phyloP scores from a whole-genome alignment of 257 asterid genomes.

The Parsonsia alboflavescens region DNA sequence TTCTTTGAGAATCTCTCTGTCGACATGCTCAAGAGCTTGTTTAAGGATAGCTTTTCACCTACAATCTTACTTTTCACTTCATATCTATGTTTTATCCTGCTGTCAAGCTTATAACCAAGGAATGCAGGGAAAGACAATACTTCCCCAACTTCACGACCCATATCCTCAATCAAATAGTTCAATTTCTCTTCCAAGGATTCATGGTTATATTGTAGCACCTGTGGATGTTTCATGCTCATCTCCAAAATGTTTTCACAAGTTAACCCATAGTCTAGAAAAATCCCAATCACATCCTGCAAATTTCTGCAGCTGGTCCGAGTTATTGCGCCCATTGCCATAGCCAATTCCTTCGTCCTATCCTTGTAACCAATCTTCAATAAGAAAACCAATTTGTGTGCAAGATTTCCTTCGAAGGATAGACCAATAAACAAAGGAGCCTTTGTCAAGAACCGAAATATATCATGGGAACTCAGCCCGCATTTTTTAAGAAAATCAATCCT shows the following conservation, averaged over 20 bases:
- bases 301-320: constrained; percentile 88
- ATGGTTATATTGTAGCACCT: constrained; percentile 72
- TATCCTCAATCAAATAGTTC: constrained; percentile 71
- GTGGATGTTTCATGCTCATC: constrained; percentile 88
- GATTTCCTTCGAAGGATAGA: constrained; percentile 66
- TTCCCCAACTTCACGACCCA: constrained; percentile 88
- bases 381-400: constrained; percentile 57
- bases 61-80: constrained; percentile 52
- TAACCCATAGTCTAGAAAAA: constrained; percentile 65
- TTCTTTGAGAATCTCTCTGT: constrained; percentile 56
- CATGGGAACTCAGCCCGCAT: constrained; percentile 66
- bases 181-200: constrained; percentile 76
- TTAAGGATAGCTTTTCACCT: constrained; percentile 79
- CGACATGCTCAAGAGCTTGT: constrained; percentile 75
- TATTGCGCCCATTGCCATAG: constrained; percentile 88
- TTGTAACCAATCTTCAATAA: constrained; percentile 70
- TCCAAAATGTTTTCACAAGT: constrained; percentile 65
- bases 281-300: constrained; percentile 63
- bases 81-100: constrained; percentile 73
- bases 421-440: constrained; percentile 80
- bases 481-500: constrained; percentile 74
- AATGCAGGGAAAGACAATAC: constrained; percentile 78
- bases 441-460: constrained; percentile 56
- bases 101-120: constrained; percentile 85
- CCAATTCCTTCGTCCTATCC: constrained; percentile 57